These are phyloP conservation scores for Platanthera guangdongensis DNA, from an alignment of 106 monocot species.

Conservation along the genomic window DNA sequence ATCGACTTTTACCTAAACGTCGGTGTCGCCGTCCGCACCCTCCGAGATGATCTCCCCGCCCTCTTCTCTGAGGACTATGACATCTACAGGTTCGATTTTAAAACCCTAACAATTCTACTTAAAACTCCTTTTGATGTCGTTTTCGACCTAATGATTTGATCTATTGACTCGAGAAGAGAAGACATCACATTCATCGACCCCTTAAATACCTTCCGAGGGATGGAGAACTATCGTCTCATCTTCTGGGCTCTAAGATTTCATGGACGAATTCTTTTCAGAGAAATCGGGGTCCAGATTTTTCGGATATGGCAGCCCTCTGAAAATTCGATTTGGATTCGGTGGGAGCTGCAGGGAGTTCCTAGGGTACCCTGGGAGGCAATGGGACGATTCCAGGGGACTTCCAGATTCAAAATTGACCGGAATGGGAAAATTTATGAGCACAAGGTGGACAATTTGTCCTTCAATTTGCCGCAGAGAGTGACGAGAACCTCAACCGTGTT, in stretches of 20 bases:
- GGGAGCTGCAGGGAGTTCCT: constrained; percentile 71
- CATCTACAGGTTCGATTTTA: constrained; percentile 59
- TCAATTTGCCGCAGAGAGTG: constrained; percentile 52
- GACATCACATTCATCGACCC: constrained; percentile 82
- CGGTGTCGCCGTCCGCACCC: constrained; percentile 78
- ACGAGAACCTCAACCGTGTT: constrained; percentile 28
- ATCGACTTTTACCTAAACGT: constrained; percentile 78
- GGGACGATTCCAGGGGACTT: constrained; percentile 76
- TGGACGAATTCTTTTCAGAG: constrained; percentile 66
- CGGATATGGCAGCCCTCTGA: constrained; percentile 89
- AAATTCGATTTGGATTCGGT: constrained; percentile 58
- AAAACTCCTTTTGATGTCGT: not conserved
- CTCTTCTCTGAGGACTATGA: constrained; percentile 69
- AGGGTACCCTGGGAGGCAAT: constrained; percentile 83
- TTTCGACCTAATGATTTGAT: not conserved
- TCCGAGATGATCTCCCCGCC: constrained; percentile 70
- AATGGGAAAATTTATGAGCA: constrained; percentile 95
- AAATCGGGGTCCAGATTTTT: constrained; percentile 49
- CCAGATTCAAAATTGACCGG: constrained; percentile 80
- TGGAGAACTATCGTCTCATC: constrained; percentile 68
- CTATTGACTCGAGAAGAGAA: constrained; percentile 30
- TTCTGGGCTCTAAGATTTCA: constrained; percentile 90
- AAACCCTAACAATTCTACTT: not conserved
- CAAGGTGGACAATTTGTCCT: constrained; percentile 71
- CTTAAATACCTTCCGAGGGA: constrained; percentile 71